Evolutionary conservation across 2,329 filamentous ascomycete species (phyloP), one percentile per base, ranked within the genome.

Genomic region (Dactylonectria estremocensis): DNA sequence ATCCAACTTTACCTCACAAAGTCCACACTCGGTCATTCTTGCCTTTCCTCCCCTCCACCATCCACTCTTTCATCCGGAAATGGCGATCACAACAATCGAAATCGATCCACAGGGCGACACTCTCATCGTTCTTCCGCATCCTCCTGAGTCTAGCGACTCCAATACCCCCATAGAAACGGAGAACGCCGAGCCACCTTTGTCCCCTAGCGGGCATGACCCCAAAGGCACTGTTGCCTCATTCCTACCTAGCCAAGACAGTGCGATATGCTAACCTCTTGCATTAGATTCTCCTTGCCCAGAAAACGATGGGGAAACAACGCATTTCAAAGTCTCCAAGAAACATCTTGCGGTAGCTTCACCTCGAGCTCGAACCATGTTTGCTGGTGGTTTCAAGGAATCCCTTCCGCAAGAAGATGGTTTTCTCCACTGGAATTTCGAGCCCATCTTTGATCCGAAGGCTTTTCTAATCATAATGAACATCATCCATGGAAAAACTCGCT

Each of bases 381-480:
- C 7, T 0, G 56, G 56, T 1, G 37, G 24, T 7, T 66, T 50
- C 13, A 8, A 22, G 3, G 57, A 68, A 7, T 18, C 53, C 5
- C 54, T 18, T 0, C 40, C 53, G 8, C 33, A 33, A 13, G 11
- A 10, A 0, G 64, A 69, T 22, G 59, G 64, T 2, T 10, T 53
- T 3, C 31, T 22, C 4, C 55, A 67, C 4, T 67, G 64, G 64
- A 45, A 60, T 31, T 63, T 74, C 33, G 69, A 66, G 40, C 59
- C 66, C 7, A 40, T 70, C 2, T 74, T 74, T n/a, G 60, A 72
- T 14, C 59, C 66, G 10, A 50, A 35, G 33, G 69, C 71, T 4
- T 74, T 73, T n/a, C 35, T 64, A 31, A 63, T 66, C 3, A 66
- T 72, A 2, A 56, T 74, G 64, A 65, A 46, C 16, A 72, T 73